Base-by-base conservation (phyloP, 164 flowering plant genomes). In the Vitis riparia region DNA sequence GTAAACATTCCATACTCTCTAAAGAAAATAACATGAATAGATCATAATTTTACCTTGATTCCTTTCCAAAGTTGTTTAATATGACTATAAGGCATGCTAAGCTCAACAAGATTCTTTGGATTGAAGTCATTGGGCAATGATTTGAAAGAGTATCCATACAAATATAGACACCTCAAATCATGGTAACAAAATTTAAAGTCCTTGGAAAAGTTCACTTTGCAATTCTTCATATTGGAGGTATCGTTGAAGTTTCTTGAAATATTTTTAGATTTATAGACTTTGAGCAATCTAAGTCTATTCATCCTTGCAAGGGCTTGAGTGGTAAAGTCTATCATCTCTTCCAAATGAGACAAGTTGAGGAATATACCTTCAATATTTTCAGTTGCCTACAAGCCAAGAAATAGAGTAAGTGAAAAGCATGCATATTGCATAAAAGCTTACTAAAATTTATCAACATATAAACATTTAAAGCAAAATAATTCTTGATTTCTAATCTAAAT, bases 21-120 rank as follows among this genome's bases (percentile, higher is more conserved):
- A 32, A 23, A 19, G 2, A 27, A 51, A 59, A 8, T 51, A 12
- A 14, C 16, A 5, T 55, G 15, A 5, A 12, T 23, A 4, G 13
- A 9, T 63, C 44, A 67, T 32, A 55, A 56, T 0, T 2, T 11
- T 55, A 71, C 71, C 71, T 55, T 68, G 19, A 7, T 8, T 30
- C 64, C 59, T 9, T 59, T 23, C 70, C 73, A 63, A 3, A 68
- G n/a, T 9, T 48, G 14, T 47, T 64, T 17, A 9, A 76, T 67
- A 4, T 30, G 62, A 70, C 79, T 68, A 19, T 60, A 11, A 3
- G 8, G 59, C 72, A 79, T 19, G 15, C 75, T 57, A 53, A 75
- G 51, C 9, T 19, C 71, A 17, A 72, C 77, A 65, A 66, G 27
- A 32, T 71, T 63, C 30, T 63, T 51, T 10, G 55, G 17, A 9